Conservation (phyloP, 2,329 filamentous ascomycete genomes). For the Xylariaceae sp. region DNA sequence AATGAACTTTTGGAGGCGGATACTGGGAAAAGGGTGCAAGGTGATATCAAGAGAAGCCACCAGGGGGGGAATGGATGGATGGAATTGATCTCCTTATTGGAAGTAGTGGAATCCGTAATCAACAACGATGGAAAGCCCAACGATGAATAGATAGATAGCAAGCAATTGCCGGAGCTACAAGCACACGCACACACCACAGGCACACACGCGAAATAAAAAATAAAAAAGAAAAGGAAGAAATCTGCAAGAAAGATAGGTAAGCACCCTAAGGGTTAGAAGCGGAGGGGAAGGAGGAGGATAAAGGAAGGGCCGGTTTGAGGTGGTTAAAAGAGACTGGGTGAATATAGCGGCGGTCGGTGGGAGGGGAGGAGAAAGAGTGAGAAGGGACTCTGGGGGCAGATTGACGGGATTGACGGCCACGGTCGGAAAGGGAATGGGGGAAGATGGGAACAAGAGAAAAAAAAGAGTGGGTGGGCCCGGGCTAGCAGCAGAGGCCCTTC, state of each 20-base stretch:
- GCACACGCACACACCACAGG: constrained; percentile 20
- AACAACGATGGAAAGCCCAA: constrained; percentile 26
- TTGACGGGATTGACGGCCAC: constrained; percentile 1
- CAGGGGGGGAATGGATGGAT: not conserved
- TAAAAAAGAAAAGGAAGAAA: constrained; percentile 27
- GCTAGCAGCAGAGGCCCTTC: not conserved
- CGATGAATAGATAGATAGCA: constrained; percentile 17
- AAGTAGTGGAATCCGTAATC: constrained; percentile 13
- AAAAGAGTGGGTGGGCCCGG: constrained; percentile 1
- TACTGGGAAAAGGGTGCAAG: constrained; percentile 5
- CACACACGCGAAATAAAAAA: constrained; percentile 19
- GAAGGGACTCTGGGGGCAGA: constrained; percentile 21
- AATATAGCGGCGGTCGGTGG: constrained; percentile 16
- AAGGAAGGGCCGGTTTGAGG: constrained; percentile 33
- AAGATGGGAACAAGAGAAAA: not conserved
- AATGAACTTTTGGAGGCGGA: not conserved
- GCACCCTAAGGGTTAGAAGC: constrained; percentile 33
- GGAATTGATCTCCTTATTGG: constrained; percentile 7
- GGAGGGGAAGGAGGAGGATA: constrained; percentile 28
- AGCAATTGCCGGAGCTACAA: constrained; percentile 22
- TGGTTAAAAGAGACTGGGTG: constrained; percentile 20
- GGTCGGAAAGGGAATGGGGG: constrained; percentile 1
- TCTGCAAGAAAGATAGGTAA: constrained; percentile 28
- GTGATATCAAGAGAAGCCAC: constrained; percentile 21
- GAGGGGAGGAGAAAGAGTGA: constrained; percentile 28